Conservation (phyloP, 75 land plant genomes). For the Azolla pinnata region DNA sequence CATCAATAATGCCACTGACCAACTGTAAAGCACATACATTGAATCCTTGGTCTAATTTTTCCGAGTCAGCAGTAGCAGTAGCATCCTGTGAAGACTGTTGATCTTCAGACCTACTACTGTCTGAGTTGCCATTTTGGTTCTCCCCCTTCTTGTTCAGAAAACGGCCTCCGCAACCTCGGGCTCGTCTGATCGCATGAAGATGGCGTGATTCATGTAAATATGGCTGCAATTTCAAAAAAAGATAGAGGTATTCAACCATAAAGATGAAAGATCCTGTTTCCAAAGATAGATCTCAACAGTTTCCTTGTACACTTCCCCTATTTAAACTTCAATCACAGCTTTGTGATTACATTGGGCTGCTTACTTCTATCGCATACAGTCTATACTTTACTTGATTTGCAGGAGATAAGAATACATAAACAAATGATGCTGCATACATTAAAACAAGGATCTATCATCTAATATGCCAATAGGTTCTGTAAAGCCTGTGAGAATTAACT, state of each 20-base stretch:
- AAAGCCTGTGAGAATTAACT: too few relatives aligned
- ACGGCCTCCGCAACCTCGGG: slow-evolving; percentile 71
- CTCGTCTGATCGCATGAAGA: slow-evolving; percentile 62
- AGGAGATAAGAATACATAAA: too few relatives aligned
- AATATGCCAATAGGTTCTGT: too few relatives aligned
- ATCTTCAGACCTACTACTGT: slow-evolving; percentile 6
- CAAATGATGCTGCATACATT: too few relatives aligned
- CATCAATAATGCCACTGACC: background rate
- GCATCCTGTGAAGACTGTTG: slow-evolving; percentile 19
- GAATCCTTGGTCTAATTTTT: background rate
- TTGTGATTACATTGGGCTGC: too few relatives aligned
- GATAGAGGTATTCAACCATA: background rate
- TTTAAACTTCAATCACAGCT: too few relatives aligned
- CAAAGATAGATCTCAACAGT: too few relatives aligned
- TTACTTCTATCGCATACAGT: too few relatives aligned
- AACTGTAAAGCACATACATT: background rate
- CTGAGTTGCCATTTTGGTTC: slow-evolving; percentile 9
- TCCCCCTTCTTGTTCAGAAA: slow-evolving; percentile 56
- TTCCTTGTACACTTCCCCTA: too few relatives aligned
- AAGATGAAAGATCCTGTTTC: too few relatives aligned
- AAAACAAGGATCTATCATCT: too few relatives aligned
- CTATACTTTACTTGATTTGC: too few relatives aligned
- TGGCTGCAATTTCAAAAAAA: slow-evolving; percentile 35
- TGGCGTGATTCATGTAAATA: slow-evolving; percentile 83
- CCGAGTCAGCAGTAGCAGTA: slow-evolving; percentile 20